Conservation (phyloP, 257 asterid species). For the Solanum etuberosum region DNA sequence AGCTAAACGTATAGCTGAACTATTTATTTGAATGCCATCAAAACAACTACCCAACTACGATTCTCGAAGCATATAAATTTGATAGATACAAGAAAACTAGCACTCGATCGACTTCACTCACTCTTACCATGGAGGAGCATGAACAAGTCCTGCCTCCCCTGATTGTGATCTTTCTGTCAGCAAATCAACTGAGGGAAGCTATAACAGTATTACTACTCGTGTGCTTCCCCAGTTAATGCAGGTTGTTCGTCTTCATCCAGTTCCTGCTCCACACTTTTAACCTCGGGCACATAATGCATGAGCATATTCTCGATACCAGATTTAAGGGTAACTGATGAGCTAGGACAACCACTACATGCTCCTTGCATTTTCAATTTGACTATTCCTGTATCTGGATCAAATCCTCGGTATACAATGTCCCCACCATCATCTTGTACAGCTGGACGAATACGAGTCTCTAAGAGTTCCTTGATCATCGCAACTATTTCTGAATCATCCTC, state of each 20-base stretch:
- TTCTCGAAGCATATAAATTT: background rate
- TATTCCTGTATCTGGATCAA: conserved; percentile 60
- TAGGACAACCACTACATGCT: conserved; percentile 99
- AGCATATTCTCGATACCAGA: conserved; percentile 97
- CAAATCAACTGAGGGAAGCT: background rate
- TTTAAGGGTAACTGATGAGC: conserved; percentile 87
- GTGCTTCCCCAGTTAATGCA: conserved; percentile 47
- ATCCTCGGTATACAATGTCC: conserved; percentile 72
- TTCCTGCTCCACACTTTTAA: conserved; percentile 83
- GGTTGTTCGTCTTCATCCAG: conserved; percentile 64
- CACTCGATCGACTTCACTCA: background rate
- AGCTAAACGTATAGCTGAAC: background rate
- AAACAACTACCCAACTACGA: background rate
- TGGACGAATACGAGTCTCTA: conserved; percentile 94
- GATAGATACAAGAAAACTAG: background rate
- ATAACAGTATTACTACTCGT: conserved; percentile 25
- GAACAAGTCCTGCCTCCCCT: background rate
- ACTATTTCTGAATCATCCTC: conserved; percentile 94
- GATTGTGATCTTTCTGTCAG: background rate
- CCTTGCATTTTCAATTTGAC: conserved; percentile 96
- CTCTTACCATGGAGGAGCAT: background rate
- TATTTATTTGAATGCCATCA: background rate
- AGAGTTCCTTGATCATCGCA: conserved; percentile 94
- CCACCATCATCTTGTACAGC: conserved; percentile 99
- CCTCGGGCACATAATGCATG: conserved; percentile 96